These are phyloP conservation scores for Psilocybe tampanensis DNA, from an alignment of 768 basidiomycete genomes.

Conservation along the genomic window DNA sequence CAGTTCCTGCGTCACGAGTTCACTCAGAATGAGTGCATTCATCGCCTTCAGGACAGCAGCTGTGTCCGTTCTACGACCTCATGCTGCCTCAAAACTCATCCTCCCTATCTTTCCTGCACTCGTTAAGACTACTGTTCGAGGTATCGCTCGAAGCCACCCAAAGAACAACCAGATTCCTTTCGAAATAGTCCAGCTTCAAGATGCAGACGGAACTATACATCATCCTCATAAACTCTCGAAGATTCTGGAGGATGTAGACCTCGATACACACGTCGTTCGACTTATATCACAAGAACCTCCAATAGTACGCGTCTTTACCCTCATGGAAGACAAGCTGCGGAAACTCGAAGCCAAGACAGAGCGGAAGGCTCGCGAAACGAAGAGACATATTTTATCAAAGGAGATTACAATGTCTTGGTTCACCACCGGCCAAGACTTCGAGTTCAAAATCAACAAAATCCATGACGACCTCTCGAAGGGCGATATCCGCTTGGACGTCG, in stretches of 20 bases:
- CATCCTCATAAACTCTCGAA: conserved; percentile 30
- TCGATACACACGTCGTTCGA: conserved; percentile 48
- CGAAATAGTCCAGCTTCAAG: conserved; percentile 21
- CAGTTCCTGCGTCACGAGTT: neutral
- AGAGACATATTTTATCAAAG: conserved; percentile 46
- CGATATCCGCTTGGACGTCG: conserved; percentile 49
- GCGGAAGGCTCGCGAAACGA: conserved; percentile 37
- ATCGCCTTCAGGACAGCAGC: conserved; percentile 32
- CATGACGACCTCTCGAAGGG: conserved; percentile 62
- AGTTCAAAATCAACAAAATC: conserved; percentile 66
- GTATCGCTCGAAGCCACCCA: conserved; percentile 12
- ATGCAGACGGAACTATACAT: conserved; percentile 17
- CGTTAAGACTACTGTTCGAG: conserved; percentile 7
- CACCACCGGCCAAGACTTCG: conserved; percentile 57
- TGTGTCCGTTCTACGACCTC: conserved; percentile 20
- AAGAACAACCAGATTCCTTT: conserved; percentile 26
- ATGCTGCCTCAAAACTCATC: neutral
- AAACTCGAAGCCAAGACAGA: conserved; percentile 41
- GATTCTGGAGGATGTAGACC: conserved; percentile 49
- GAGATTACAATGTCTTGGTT: conserved; percentile 77
- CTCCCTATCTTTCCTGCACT: neutral
- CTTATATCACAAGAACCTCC: conserved; percentile 57
- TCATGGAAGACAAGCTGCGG: conserved; percentile 23
- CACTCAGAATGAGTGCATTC: conserved; percentile 29
- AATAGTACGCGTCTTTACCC: conserved; percentile 56